A percentile compares a stretch with the other conserved stretches of the same genome.
phyloP scores from a whole-genome alignment of 139 green algal species.

The Ulvella scutata region DNA sequence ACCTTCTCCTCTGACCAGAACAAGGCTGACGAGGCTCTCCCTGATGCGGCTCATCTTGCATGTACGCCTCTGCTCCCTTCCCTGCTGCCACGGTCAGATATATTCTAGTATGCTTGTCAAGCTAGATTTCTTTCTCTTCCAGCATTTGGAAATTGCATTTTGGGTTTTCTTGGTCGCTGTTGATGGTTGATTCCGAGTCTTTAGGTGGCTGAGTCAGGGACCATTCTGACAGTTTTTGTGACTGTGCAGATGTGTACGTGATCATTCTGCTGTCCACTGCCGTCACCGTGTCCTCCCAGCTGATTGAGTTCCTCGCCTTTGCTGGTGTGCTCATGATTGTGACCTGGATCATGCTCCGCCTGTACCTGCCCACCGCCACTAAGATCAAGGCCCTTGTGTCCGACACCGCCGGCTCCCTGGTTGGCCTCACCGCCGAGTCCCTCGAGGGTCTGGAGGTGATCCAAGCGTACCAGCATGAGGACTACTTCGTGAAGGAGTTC shows the following conservation, averaged over 20 bases:
- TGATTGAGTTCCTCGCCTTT: slow-evolving; percentile 35
- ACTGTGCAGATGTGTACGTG: slow-evolving; percentile 35
- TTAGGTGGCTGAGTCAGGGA: too few species aligned
- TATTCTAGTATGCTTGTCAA: too few species aligned
- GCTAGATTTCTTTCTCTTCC: too few species aligned
- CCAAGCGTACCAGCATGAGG: slow-evolving; percentile 30
- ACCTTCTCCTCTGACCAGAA: slow-evolving; percentile 48
- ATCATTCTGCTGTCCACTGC: slow-evolving; percentile 39
- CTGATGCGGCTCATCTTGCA: slow-evolving; percentile 27
- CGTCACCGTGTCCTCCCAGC: slow-evolving; percentile 38
- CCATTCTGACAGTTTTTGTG: background rate
- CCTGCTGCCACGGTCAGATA: background rate
- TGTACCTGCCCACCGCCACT: slow-evolving; percentile 42
- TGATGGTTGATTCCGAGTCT: too few species aligned
- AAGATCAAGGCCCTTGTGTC: slow-evolving; percentile 33
- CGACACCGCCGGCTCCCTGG: slow-evolving; percentile 22
- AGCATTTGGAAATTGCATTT: too few species aligned
- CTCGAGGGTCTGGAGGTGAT: slow-evolving; percentile 39
- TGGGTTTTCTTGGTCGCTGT: too few species aligned
- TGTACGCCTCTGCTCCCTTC: background rate
- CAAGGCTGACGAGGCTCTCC: slow-evolving; percentile 37
- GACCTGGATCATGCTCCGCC: slow-evolving; percentile 24
- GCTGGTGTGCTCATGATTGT: slow-evolving; percentile 24
- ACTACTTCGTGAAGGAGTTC: slow-evolving; percentile 37
- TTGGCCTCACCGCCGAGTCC: slow-evolving; percentile 35